Evolutionary conservation across 176 grass and related monocot genomes (phyloP), one percentile per base, ranked within the genome.

Genomic region (Aechmea fasciata): DNA sequence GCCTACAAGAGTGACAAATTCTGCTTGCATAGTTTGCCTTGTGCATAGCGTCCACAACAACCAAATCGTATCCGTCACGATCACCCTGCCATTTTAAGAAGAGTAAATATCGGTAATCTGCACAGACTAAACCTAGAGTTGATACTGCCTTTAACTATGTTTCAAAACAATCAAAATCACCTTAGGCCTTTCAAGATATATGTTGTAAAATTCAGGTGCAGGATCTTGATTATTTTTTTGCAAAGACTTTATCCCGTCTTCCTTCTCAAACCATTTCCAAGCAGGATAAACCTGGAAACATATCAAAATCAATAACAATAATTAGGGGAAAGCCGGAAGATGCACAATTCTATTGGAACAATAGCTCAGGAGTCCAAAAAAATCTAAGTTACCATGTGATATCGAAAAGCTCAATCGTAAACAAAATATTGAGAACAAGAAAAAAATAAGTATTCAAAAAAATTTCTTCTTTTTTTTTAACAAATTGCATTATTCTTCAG

Each of bases 191-290:
- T 99, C 94, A 67, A 99, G 73, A 78, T 93, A 90, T 67, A 99
- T 99, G 67, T 99, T 99, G 74, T 99, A 99, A 84, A 99, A 93
- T 63, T 99, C 94, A 47, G 94, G 90, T 75, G 94, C 90, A 33
- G 83, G 94, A 73, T 99, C 94, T 84, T 99, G 82, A 9, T 78
- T 90, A 75, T 90, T 93, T 69, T 90, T 99, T 73, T 93, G 95
- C 75, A 99, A 90, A 79, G 88, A 83, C 13, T 78, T 88, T 71
- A 99, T 93, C 63, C 90, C 94, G 85, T 99, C 94, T 81, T 99
- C 90, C 55, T 99, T 99, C 68, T 99, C 90, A 66, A 87, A 99
- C 94, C 90, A 99, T 90, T 88, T 93, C 94, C 94, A 99, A 71
- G 94, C 88, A 84, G 94, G 94, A 72, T 93, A 97, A 52, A 97